Evolutionary conservation across 2,329 filamentous ascomycete species (phyloP), one percentile per base, ranked within the genome.

Genomic region (Samsoniella hepiali): DNA sequence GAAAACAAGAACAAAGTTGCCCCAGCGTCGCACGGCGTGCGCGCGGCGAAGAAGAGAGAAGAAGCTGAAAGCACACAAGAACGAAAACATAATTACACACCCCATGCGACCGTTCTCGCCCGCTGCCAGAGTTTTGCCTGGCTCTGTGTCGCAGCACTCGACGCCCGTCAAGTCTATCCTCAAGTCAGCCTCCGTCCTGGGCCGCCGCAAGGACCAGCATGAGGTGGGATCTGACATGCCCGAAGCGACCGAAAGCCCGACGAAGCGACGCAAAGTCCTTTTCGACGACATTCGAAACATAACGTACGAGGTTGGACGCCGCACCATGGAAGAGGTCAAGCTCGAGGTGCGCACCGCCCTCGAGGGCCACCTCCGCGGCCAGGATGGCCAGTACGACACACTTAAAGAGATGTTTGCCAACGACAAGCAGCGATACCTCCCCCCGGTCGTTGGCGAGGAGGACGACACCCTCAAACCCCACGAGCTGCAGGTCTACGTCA

Each of bases 321-420:
- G 83, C 67, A 81, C 81, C 5, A 78, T 85, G 69, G 81, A 83
- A 6, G 81, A 85, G 57, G 79, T 84, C 63, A 86, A 85, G 70
- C 71, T 78, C 31, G 80, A 85, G 68, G 83, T 87, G 53, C 76
- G 78, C 64, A 79, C 78, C 55, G 83, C 84, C 8, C 76, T 89
- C 11, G 84, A 87, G 65, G 79, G 79, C 49, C 84, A 88, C 70
- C 75, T 79, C 36, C 78, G 78, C 56, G 84, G 84, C 32, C 82
- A 85, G 62, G 84, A 85, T 64, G 83, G 85, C 65, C 83, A 82
- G 42, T 88, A 88, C 72, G 82, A 87, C 66, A 79, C 77, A n/a
- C 74, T 88, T 56, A 88, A 87, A 70, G 81, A 85, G 58, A 75
- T 85, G 5, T 86, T 89, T 62, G 75, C 77, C 61, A 80, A 81